phyloP scores from a whole-genome alignment of 306 rosid genomes.

The Sindora glabra region DNA sequence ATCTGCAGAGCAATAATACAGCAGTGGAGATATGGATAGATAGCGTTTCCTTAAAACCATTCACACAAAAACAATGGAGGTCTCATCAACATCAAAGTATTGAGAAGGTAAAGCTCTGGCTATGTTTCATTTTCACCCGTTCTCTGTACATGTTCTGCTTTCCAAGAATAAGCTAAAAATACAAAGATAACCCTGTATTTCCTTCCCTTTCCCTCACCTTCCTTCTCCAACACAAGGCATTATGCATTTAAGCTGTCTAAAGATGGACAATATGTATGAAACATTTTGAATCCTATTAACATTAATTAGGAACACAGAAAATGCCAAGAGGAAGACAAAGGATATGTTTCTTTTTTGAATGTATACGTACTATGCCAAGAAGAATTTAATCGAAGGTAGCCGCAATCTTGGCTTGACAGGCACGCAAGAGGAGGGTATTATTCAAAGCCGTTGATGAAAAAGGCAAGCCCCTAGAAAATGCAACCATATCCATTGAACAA shows the following conservation, averaged over 20 bases:
- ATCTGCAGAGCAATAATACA: slow-evolving; percentile 40
- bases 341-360: not conserved
- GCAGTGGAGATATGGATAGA: slow-evolving; percentile 55
- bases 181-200: too few species aligned
- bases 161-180: too few species aligned
- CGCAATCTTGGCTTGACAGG: slow-evolving; percentile 18
- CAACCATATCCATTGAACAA: slow-evolving; percentile 26
- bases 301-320: not conserved
- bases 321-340: not conserved
- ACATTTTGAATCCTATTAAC: not conserved
- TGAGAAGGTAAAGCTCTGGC: slow-evolving; percentile 25
- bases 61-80: slow-evolving; percentile 49
- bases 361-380: too few species aligned
- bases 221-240: too few species aligned
- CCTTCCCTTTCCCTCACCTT: not conserved
- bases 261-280: not conserved
- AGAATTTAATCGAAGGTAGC: not conserved
- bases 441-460: slow-evolving; percentile 32
- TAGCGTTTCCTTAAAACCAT: slow-evolving; percentile 62
- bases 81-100: slow-evolving; percentile 50
- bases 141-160: too few species aligned
- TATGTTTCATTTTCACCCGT: not conserved
- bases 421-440: slow-evolving; percentile 40
- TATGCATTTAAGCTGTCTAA: not conserved
- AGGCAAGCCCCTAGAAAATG: slow-evolving; percentile 48